These are phyloP conservation scores for Metschnikowia similis DNA, from an alignment of 805 yeast genomes.

Conservation along the genomic window DNA sequence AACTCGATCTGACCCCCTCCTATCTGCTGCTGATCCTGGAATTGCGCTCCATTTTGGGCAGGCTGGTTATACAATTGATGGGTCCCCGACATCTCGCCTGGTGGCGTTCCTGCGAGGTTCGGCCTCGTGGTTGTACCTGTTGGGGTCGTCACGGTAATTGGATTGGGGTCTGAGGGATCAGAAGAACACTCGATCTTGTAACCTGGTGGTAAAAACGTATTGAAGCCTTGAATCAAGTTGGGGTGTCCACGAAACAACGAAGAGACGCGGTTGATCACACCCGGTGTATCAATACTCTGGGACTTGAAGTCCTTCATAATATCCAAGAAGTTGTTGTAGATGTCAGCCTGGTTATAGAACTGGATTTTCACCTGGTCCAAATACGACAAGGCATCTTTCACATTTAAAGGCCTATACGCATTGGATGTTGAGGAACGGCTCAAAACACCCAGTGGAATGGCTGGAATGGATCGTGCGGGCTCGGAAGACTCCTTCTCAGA, in stretches of 20 bases:
- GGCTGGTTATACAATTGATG: slow-evolving; percentile 8
- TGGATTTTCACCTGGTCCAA: slow-evolving; percentile 94
- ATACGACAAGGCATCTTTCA: slow-evolving; percentile 92
- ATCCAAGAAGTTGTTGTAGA: slow-evolving; percentile 91
- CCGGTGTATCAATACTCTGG: slow-evolving; percentile 95
- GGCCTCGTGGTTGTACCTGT: slow-evolving; percentile 74
- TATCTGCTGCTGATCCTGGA: slow-evolving; percentile 18
- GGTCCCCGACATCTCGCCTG: slow-evolving; percentile 2
- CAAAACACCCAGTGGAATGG: slow-evolving; percentile 26
- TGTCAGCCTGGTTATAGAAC: slow-evolving; percentile 89
- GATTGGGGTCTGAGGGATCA: slow-evolving; percentile 86
- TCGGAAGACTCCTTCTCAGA: slow-evolving; percentile 20
- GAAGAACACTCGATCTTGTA: slow-evolving; percentile 86
- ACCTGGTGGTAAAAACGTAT: slow-evolving; percentile 96
- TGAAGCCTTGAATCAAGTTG: slow-evolving; percentile 90
- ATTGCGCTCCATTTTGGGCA: slow-evolving; percentile 2
- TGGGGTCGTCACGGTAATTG: slow-evolving; percentile 93
- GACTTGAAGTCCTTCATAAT: slow-evolving; percentile 99
- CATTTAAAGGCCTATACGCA: slow-evolving; percentile 78
- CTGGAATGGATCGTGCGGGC: slow-evolving; percentile 18
- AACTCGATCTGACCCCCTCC: slow-evolving; percentile 81
- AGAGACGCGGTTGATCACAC: slow-evolving; percentile 94
- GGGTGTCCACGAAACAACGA: slow-evolving; percentile 90
- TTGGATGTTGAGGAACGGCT: slow-evolving; percentile 39
- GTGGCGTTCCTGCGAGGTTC: slow-evolving; percentile 33